Evolutionary conservation across 2,329 filamentous ascomycete species (phyloP).

Genomic region (Colletotrichum magnum): DNA sequence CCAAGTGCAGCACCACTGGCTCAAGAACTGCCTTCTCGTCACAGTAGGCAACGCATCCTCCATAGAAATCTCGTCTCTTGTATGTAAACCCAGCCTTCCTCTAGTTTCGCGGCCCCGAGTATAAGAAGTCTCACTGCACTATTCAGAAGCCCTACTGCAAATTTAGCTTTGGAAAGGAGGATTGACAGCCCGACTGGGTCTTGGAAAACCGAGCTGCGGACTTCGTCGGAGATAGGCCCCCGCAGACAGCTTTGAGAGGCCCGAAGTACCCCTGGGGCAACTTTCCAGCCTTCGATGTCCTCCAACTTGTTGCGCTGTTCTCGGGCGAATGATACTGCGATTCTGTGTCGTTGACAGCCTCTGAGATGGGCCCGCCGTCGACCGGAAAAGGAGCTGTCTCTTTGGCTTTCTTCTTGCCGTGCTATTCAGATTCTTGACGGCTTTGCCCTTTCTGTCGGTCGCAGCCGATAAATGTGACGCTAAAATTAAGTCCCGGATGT

Average conservation of each 20-base stretch:
- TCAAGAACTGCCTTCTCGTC: slow-evolving; percentile 25
- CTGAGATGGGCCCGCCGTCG: too few relatives aligned
- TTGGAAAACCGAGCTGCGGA: slow-evolving; percentile 43
- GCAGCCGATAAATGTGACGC: too few relatives aligned
- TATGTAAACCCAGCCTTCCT: not conserved
- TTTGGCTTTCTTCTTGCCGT: too few relatives aligned
- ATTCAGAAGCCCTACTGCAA: slow-evolving; percentile 49
- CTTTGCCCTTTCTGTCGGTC: too few relatives aligned
- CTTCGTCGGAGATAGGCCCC: slow-evolving; percentile 40
- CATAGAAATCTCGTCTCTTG: slow-evolving; percentile 16
- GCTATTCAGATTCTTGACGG: too few relatives aligned
- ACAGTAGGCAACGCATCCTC: slow-evolving; percentile 1
- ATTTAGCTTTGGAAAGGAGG: slow-evolving; percentile 45
- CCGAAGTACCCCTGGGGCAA: slow-evolving; percentile 40
- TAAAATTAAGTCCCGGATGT: too few relatives aligned
- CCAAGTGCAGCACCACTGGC: not conserved
- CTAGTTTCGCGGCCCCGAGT: slow-evolving; percentile 52
- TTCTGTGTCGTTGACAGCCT: too few relatives aligned
- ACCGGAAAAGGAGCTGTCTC: too few relatives aligned
- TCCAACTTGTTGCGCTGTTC: not conserved
- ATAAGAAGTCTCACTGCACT: slow-evolving; percentile 49
- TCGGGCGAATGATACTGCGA: too few relatives aligned
- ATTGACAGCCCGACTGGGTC: slow-evolving; percentile 50
- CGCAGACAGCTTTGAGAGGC: not conserved
- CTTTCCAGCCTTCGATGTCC: not conserved